Evolutionary conservation across 352 stramenopile species (phyloP), one percentile per base, ranked within the genome.

Genomic region (Halophytophthora polymorphica): DNA sequence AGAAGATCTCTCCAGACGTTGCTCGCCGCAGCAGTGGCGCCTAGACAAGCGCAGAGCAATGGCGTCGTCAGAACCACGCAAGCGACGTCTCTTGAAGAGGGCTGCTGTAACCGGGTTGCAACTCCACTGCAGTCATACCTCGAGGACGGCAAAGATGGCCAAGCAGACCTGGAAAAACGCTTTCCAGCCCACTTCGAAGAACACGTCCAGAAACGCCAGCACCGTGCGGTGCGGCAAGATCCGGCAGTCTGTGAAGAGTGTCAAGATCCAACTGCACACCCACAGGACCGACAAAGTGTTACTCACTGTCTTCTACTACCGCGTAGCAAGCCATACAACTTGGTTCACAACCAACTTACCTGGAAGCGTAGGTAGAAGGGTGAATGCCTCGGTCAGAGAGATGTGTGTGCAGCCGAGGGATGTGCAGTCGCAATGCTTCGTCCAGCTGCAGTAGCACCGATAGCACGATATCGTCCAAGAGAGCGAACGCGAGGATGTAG

Each of bases 141-240:
- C 64, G 42, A 77, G 54, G 13, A 39, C 57, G 35, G 42, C 59
- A 19, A 78, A 74, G 38, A 81, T 70, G 28, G 64, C 50, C 21
- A 78, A 55, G 38, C 64, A 73, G 8, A 64, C 53, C 45, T 69
- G 69, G 17, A 73, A 78, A 37, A 81, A 78, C 10, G 69, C 53
- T 31, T 78, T 74, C 71, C 71, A 81, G 1, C 71, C 71, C 42
- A 61, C 70, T 21, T 74, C 61, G 44, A 81, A 76, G 37, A 78
- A 81, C 31, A 81, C 46, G 46, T 81, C 65, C 19, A 81, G 38
- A 34, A 81, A 76, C 2, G 43, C 45, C 39, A 81, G 48, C 7
- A 74, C 65, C 48, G 61, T 72, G 15, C 58, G 53, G 31, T 76
- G 62, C 2, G 64, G 62, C 6, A 81, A 56, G 39, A 81, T 40